Evolutionary conservation across 306 rosid species (phyloP), one percentile per base, ranked within the genome.

Genomic region (Phaseolus lunatus): DNA sequence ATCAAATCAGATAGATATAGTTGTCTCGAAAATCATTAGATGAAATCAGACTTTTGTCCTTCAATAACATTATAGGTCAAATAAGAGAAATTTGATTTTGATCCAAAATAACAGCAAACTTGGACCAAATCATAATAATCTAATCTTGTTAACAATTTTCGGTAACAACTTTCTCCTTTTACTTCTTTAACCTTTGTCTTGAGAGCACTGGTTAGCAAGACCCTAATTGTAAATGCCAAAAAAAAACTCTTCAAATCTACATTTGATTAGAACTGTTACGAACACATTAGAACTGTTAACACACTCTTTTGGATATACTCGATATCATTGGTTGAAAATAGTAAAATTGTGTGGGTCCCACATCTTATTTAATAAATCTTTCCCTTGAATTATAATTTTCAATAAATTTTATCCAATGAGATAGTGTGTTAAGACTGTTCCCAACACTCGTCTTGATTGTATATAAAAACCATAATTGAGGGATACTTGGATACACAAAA

Each of bases 401-500:
- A 41, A 9, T 41, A 41, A 41, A 41, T 10, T 41, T 11, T 41
- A 41, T 9, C 45, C 45, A 41, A 10, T 11, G 9, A 4, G 45
- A 41, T 9, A 41, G 45, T 41, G 45, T 41, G 5, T 41, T 9
- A 41, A 41, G 45, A 41, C 14, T 41, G 45, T 41, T 41, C 44
- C 12, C 4, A 11, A 11, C 3, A 41, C 13, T 41, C 44, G 13
- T 39, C 45, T 41, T 43, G 48, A 43, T 43, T 43, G 15, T 41
- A 41, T 9, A 48, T 65, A 37, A 12, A 41, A 24, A 72, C 31
- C 23, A 77, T 31, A 3, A 53, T 33, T 29, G 45, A 37, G 74
- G 29, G 49, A 67, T 39, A 74, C 29, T 31, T 39, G 45, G 52
- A 76, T 7, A 72, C 11, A 49, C 35, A 24, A 9, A 64, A 64